Base-by-base conservation (phyloP, 345 rosid species). In the Citrus medica region DNA sequence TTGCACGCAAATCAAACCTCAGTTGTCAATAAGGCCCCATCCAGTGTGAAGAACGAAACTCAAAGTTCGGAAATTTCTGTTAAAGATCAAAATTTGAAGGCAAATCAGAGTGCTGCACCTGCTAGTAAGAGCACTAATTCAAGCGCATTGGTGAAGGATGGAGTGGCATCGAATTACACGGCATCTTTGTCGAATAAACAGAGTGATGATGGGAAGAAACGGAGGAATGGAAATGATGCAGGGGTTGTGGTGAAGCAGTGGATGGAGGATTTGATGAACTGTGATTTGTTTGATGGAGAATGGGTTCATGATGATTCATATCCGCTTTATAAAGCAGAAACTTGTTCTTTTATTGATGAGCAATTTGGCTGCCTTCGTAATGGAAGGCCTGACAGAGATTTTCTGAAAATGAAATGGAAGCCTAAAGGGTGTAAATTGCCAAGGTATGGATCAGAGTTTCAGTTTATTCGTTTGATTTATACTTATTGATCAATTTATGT, bases 281-380 rank as follows among this genome's bases (percentile, higher is more conserved):
- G 99, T 71, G 89, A 96, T 75, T 86, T 94, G 76, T 92, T 90
- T 84, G 94, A 94, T 71, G 99, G 99, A 33, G 80, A 85, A 14
- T 96, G 99, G 99, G 85, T 94, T 60, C 87, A 35, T 83, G 99
- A 96, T 77, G 89, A 92, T 75, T 88, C 98, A 2, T 96, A 96
- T 85, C 99, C 99, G 3, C 95, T 96, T 16, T 96, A 96, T 87
- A 89, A 90, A 71, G 92, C 95, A 3, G 98, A 95, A 58, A 87
- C 98, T 17, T 96, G 99, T 86, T 89, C 91, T 21, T 67, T 90
- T 10, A 89, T 96, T 24, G 99, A 96, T 80, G 90, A 88, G 79
- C 99, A 94, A 67, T 96, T 96, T 78, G 88, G 88, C 24, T 96
- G 99, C 77, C 72, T 94, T 46, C 65, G 42, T 63, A 96, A 96